A percentile compares a stretch with the other conserved stretches of the same genome.
phyloP scores from a whole-genome alignment of 2,329 filamentous ascomycete genomes.

The Colletotrichum sp. region DNA sequence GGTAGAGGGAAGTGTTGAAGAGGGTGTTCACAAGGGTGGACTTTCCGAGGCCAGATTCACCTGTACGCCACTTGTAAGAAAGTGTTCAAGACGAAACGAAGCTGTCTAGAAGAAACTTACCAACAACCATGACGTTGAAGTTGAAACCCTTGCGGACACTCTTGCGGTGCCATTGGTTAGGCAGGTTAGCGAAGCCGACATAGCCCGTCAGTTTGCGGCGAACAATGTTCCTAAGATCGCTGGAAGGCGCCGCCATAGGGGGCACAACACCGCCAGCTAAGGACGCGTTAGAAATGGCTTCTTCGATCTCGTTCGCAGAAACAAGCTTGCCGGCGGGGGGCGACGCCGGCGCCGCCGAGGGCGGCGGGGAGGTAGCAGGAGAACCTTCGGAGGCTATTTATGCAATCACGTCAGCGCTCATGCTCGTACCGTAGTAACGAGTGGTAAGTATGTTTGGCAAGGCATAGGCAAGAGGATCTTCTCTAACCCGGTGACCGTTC shows the following conservation, averaged over 20 bases:
- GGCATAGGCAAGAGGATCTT: constrained; percentile 11
- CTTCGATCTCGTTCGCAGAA: constrained; percentile 35
- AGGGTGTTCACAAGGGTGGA: constrained; percentile 98
- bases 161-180: constrained; percentile 99
- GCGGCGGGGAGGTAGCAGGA: constrained; percentile 41
- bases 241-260: constrained; percentile 51
- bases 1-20: constrained; percentile 99
- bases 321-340: constrained; percentile 43
- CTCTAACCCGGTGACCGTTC: not conserved
- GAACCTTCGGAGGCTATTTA: constrained; percentile 51
- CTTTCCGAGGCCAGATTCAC: constrained; percentile 99
- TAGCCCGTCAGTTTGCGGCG: constrained; percentile 98
- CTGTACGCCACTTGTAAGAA: constrained; percentile 49
- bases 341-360: constrained; percentile 45
- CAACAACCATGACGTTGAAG: constrained; percentile 99
- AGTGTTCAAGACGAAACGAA: not conserved
- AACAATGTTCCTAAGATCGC: constrained; percentile 91
- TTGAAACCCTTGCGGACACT: constrained; percentile 99
- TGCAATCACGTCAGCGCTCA: constrained; percentile 38
- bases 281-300: constrained; percentile 40
- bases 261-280: constrained; percentile 29
- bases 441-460: constrained; percentile 4
- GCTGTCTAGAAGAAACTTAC: constrained; percentile 61
- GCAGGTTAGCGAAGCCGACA: constrained; percentile 97
- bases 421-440: not conserved